phyloP scores from a whole-genome alignment of 2,329 filamentous ascomycete species.

The Verticillium isaacii region DNA sequence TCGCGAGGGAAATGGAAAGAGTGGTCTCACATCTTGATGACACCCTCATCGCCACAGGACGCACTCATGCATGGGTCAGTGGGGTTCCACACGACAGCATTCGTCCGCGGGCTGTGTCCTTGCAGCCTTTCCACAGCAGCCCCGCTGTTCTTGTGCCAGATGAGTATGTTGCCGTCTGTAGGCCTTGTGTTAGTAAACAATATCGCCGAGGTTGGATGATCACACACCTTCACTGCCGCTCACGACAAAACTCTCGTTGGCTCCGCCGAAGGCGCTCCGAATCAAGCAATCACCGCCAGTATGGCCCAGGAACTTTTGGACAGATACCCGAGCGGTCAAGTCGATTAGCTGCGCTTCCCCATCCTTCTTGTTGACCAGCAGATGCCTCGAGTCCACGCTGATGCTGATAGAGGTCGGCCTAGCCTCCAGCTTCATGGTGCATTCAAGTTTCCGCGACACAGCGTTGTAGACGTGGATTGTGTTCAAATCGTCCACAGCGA shows the following conservation, averaged over 20 bases:
- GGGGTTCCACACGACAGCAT: constrained; percentile 87
- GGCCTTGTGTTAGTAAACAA: background rate
- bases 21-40: constrained; percentile 72
- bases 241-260: constrained; percentile 85
- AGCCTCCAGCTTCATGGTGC: constrained; percentile 63
- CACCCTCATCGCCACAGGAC: constrained; percentile 82
- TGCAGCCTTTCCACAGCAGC: constrained; percentile 69
- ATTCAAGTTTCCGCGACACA: constrained; percentile 66
- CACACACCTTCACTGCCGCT: constrained; percentile 79
- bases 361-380: constrained; percentile 78
- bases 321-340: constrained; percentile 64
- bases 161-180: constrained; percentile 64
- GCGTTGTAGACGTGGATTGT: constrained; percentile 81
- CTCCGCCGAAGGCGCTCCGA: constrained; percentile 78
- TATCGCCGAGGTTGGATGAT: background rate
- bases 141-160: constrained; percentile 87
- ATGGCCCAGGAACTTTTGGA: constrained; percentile 73
- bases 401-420: constrained; percentile 76
- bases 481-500: constrained; percentile 67
- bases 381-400: constrained; percentile 71
- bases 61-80: constrained; percentile 78
- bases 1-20: background rate
- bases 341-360: constrained; percentile 76
- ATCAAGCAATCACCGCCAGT: constrained; percentile 75
- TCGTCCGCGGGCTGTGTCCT: constrained; percentile 74